These are phyloP conservation scores for Ceratocystis huliohia DNA, from an alignment of 2,329 filamentous ascomycete species.

Conservation along the genomic window DNA sequence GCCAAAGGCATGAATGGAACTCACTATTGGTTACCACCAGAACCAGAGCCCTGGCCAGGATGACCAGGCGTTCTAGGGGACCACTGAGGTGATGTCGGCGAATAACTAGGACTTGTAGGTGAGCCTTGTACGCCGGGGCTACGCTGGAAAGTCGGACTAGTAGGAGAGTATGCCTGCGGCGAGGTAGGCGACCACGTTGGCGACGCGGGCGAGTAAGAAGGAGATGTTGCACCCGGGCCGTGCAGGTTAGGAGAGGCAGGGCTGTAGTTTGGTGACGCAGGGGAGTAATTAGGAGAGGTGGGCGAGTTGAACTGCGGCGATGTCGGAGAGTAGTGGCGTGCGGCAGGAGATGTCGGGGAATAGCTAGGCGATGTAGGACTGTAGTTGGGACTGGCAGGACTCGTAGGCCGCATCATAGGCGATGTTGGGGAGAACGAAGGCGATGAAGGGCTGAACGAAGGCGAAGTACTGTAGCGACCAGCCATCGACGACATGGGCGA, in stretches of 20 bases:
- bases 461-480: slow-evolving; percentile 42
- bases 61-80: slow-evolving; percentile 36
- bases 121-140: slow-evolving; percentile 43
- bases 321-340: slow-evolving; percentile 50
- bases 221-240: slow-evolving; percentile 37
- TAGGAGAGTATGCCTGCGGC: slow-evolving; percentile 49
- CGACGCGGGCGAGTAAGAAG: slow-evolving; percentile 56
- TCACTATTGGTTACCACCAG: slow-evolving; percentile 32
- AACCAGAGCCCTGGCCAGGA: slow-evolving; percentile 24
- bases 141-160: slow-evolving; percentile 47
- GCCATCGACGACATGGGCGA: slow-evolving; percentile 51
- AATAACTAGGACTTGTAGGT: slow-evolving; percentile 59
- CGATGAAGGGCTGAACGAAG: slow-evolving; percentile 50
- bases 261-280: slow-evolving; percentile 58
- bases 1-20: slow-evolving; percentile 7
- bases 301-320: slow-evolving; percentile 68
- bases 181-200: slow-evolving; percentile 71
- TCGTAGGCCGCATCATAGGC: slow-evolving; percentile 43
- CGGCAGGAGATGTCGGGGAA: slow-evolving; percentile 48
- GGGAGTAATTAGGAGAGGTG: slow-evolving; percentile 60
- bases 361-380: slow-evolving; percentile 55
- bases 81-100: slow-evolving; percentile 46
- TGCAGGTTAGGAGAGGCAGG: slow-evolving; percentile 50
- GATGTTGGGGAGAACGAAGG: slow-evolving; percentile 53
- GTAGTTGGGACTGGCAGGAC: slow-evolving; percentile 47